Evolutionary conservation across 805 yeast genomes (phyloP).

Genomic region (Kodamaea fukazawae): DNA sequence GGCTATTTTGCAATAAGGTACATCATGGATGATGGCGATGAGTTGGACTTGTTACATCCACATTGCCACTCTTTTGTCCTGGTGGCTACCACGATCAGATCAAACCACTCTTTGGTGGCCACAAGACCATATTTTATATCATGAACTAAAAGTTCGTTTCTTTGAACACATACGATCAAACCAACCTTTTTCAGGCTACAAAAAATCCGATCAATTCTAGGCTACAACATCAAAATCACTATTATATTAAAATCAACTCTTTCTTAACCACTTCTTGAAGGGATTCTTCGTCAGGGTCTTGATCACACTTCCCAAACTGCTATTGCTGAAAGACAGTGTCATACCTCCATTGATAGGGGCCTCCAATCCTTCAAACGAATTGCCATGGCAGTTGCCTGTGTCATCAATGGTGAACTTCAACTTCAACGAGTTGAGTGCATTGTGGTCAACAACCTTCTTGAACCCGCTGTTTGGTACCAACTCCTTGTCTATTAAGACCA

Average conservation of each 20-base stretch:
- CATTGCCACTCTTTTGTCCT: too few relatives aligned
- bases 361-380: background rate
- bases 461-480: constrained; percentile 21
- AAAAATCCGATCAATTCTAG: too few relatives aligned
- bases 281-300: constrained; percentile 32
- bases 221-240: background rate
- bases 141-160: too few relatives aligned
- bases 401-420: constrained; percentile 25
- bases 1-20: too few relatives aligned
- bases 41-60: too few relatives aligned
- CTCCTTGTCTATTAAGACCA: constrained; percentile 29
- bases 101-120: too few relatives aligned
- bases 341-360: constrained; percentile 11
- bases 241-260: constrained; percentile 7
- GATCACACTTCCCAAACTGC: constrained; percentile 22
- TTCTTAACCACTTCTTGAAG: constrained; percentile 40
- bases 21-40: too few relatives aligned
- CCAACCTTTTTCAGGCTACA: too few relatives aligned
- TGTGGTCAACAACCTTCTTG: constrained; percentile 27
- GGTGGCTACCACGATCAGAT: too few relatives aligned
- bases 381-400: constrained; percentile 7
- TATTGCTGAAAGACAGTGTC: constrained; percentile 22
- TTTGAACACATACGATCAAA: too few relatives aligned
- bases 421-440: constrained; percentile 30
- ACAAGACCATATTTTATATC: too few relatives aligned